Base-by-base conservation (phyloP, 225 moss, liverwort and hornwort genomes). In the Rhytidiadelphus loreus region DNA sequence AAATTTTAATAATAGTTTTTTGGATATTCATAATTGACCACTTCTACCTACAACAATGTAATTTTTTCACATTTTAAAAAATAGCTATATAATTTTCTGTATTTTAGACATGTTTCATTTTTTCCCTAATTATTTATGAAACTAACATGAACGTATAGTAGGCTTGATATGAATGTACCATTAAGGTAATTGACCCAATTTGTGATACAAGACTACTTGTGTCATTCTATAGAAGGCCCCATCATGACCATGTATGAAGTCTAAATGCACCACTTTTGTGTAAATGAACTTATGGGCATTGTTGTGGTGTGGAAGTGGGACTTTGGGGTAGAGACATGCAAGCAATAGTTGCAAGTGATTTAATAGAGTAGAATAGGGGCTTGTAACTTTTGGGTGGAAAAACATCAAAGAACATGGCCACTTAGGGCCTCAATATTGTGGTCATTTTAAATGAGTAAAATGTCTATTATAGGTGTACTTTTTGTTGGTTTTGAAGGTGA, bases 171-270 rank as follows among this genome's bases (percentile, higher is more conserved):
- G 11, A 35, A 65, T 37, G 66, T 66, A 37, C 10, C 37, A 66
- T 37, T 11, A 11, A 20, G 11, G 20, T 1, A 35, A 65, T 65
- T 20, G 35, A 35, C 2, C 35, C 20, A 35, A 35, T 65, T 35
- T 65, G 37, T 37, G 6, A 66, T 16, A 20, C 37, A 21, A 66
- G 66, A 66, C 16, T 43, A 9, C 28, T 43, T 43, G 8, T 43
- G 5, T 26, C 25, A 43, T 2, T 26, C 26, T 26, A 15, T 70
- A 0, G 41, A 41, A 41, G 8, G 2, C 8, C 1, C 22, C 24
- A 69, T 41, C 8, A 8, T 41, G 0, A 20, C 4, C 24, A 24
- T 41, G 5, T 1, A 41, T 2, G 3, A 43, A 37, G 4, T 70
- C 9, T 15, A 9, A 70, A 43, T 25, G 43, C 7, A 8, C 43